Conservation (phyloP, 768 basidiomycete genomes). For the Sporobolomyces roseus region DNA sequence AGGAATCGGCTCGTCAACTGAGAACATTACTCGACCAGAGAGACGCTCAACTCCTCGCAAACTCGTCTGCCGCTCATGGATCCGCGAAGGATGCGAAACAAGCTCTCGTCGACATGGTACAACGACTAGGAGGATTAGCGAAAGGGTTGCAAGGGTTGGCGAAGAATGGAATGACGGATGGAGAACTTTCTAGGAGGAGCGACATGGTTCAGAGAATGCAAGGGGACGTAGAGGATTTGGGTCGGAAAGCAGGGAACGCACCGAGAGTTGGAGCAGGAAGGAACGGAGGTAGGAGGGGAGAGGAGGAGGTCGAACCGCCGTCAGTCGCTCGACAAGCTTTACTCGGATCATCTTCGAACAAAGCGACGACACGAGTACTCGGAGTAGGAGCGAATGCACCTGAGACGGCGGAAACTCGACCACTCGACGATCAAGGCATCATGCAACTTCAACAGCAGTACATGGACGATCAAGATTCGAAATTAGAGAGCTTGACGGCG, state of each 20-base stretch:
- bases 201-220: conserved; percentile 83
- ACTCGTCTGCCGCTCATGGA: conserved; percentile 68
- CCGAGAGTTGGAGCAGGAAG: conserved; percentile 53
- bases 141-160: conserved; percentile 65
- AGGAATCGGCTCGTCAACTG: conserved; percentile 70
- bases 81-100: conserved; percentile 81
- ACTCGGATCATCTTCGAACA: conserved; percentile 49
- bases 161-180: conserved; percentile 72
- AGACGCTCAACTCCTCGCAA: conserved; percentile 73
- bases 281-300: conserved; percentile 3
- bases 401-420: conserved; percentile 81
- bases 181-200: conserved; percentile 82
- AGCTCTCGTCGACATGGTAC: conserved; percentile 70
- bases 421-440: conserved; percentile 77
- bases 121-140: conserved; percentile 68
- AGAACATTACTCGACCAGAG: conserved; percentile 83
- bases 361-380: conserved; percentile 63
- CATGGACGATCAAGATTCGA: conserved; percentile 76
- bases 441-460: conserved; percentile 72
- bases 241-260: conserved; percentile 76
- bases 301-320: conserved; percentile 25
- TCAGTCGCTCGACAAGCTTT: conserved; percentile 63
- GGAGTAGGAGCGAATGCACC: conserved; percentile 56
- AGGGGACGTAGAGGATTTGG: conserved; percentile 85
- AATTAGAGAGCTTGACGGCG: conserved; percentile 72